Evolutionary conservation across 139 green algal genomes (phyloP).

Genomic region (Gonium pectorale): DNA sequence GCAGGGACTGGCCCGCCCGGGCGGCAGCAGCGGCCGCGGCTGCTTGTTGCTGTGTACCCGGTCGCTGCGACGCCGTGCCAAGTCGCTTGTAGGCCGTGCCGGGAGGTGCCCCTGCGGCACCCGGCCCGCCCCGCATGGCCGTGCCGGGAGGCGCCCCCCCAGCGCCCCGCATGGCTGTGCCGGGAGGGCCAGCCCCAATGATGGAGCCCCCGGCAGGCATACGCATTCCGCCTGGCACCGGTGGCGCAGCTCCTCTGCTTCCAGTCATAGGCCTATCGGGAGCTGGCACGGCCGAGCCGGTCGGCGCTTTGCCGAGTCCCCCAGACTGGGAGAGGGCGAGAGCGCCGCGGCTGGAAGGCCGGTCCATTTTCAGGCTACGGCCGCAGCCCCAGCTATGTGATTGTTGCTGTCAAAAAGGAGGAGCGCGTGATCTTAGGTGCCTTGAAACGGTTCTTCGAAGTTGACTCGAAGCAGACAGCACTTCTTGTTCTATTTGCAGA

Average conservation of each 20-base stretch:
- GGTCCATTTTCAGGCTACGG: conserved; percentile 50
- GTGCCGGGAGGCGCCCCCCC: background rate
- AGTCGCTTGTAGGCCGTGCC: conserved; percentile 59
- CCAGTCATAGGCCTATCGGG: conserved; percentile 50
- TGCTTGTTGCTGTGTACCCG: conserved; percentile 49
- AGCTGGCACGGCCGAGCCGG: conserved; percentile 33
- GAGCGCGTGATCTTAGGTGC: too few species aligned
- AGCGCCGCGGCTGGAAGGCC: conserved; percentile 41
- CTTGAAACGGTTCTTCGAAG: too few species aligned
- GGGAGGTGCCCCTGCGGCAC: conserved; percentile 20
- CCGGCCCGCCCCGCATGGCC: conserved; percentile 28
- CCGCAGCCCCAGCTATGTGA: background rate
- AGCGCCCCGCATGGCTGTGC: conserved; percentile 40
- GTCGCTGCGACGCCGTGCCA: conserved; percentile 51
- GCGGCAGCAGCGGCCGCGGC: conserved; percentile 2
- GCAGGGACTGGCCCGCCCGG: conserved; percentile 40
- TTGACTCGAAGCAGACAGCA: too few species aligned
- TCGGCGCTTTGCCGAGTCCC: conserved; percentile 52
- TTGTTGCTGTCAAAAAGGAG: too few species aligned
- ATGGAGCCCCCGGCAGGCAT: conserved; percentile 23
- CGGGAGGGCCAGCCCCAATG: conserved; percentile 23
- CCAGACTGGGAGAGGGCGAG: conserved; percentile 2
- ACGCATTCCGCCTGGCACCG: conserved; percentile 21
- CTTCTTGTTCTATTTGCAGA: too few species aligned
- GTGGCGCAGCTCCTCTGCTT: conserved; percentile 19